phyloP scores from a whole-genome alignment of 2,329 filamentous ascomycete genomes.

The Zelopaecilomyces penicillatus region DNA sequence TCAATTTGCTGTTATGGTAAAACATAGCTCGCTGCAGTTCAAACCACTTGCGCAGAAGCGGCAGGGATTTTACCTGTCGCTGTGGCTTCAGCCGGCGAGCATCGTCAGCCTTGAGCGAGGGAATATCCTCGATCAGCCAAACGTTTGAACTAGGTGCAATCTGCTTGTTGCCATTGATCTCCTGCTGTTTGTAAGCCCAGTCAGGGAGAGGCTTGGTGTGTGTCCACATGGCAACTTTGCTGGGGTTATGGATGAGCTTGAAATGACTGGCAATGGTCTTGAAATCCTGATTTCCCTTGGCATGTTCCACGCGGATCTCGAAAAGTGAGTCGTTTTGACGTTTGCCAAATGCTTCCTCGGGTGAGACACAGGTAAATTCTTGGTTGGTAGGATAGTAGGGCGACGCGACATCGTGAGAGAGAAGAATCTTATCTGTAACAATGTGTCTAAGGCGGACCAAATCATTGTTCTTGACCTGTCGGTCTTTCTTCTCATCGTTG shows the following conservation, averaged over 20 bases:
- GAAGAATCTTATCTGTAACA: constrained; percentile 73
- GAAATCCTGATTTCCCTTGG: constrained; percentile 74
- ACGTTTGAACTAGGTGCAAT: constrained; percentile 81
- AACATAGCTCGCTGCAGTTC: constrained; percentile 98
- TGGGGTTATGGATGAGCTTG: constrained; percentile 89
- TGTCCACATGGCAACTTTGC: constrained; percentile 99
- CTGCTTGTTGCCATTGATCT: constrained; percentile 99
- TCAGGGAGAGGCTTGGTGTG: constrained; percentile 92
- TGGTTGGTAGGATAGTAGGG: constrained; percentile 96
- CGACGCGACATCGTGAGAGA: constrained; percentile 95
- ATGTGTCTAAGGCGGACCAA: constrained; percentile 79
- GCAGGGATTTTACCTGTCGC: constrained; percentile 70
- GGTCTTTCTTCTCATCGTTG: constrained; percentile 49
- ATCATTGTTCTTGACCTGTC: constrained; percentile 72
- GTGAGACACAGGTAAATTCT: constrained; percentile 80
- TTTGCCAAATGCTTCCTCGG: constrained; percentile 62
- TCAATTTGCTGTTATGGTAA: constrained; percentile 97
- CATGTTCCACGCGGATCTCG: constrained; percentile 81
- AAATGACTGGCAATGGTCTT: constrained; percentile 88
- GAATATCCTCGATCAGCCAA: constrained; percentile 88
- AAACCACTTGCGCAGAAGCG: constrained; percentile 90
- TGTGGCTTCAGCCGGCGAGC: constrained; percentile 67
- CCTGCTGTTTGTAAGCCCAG: constrained; percentile 94
- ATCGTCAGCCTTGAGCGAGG: constrained; percentile 65
- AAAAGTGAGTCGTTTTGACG: constrained; percentile 87